Evolutionary conservation across 148 eudicot genomes (phyloP).

Genomic region (Fallopia convolvulus): DNA sequence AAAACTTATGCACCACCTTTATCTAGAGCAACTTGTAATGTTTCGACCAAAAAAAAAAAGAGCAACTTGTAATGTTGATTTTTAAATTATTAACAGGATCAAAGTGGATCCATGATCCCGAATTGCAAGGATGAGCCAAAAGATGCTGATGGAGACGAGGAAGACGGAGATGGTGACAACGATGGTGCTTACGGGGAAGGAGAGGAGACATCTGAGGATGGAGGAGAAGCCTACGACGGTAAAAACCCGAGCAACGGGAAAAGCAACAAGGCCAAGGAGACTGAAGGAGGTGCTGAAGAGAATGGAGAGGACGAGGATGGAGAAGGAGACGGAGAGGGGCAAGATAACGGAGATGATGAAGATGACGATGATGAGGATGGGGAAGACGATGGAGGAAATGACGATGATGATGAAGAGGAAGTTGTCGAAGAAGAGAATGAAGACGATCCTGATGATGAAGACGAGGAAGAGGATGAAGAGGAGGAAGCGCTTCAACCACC

Average conservation of each 20-base stretch:
- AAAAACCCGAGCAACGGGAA: slow-evolving; percentile 7
- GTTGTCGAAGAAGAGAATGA: slow-evolving; percentile 5
- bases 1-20: no score
- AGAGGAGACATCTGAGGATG: neutral
- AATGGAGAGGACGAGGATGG: slow-evolving; percentile 4
- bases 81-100: neutral
- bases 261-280: neutral
- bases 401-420: neutral
- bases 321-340: neutral
- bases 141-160: neutral
- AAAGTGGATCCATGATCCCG: neutral
- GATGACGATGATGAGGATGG: neutral
- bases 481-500: slow-evolving; percentile 7
- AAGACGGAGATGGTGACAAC: neutral
- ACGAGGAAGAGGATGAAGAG: slow-evolving; percentile 4
- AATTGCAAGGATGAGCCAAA: neutral
- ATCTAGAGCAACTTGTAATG: no score
- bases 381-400: neutral
- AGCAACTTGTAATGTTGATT: neutral
- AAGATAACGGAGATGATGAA: neutral
- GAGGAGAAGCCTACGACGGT: neutral
- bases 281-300: slow-evolving; percentile 3
- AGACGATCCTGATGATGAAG: neutral
- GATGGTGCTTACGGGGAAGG: neutral
- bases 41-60: no score